Base-by-base conservation (phyloP, 2,329 filamentous ascomycete species). In the Ceratocystis albifundus region DNA sequence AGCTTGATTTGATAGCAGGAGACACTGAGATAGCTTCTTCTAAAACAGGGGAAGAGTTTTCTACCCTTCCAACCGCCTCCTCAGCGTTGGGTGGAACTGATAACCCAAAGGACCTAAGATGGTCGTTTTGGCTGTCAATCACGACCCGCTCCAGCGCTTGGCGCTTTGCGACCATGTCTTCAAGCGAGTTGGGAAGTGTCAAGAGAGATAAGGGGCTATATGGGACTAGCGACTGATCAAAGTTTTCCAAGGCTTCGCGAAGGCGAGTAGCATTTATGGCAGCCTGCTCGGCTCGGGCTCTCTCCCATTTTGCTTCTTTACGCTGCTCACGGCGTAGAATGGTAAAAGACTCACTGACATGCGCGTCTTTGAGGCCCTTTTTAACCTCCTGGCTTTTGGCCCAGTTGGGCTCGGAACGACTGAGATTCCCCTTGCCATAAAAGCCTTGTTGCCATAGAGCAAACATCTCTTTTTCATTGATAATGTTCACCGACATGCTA, bases 371-470 rank as follows among this genome's bases (percentile, higher is more conserved):
- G 17, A 86, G 75, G 10, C 88, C 88, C 68, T 81, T 81, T 63
- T 87, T 83, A 32, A 87, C 85, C 74, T 89, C 88, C 75, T 96
- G 90, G 69, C 88, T 82, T 70, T 89, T 88, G 63, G 96, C 76
- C 94, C 94, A 99, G 71, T 86, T 94, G 2, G 93, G 93, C 74
- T 99, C 93, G 79, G 92, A 96, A 71, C 95, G 85, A 77, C 92
- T 96, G 67, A 97, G 79, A 71, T 80, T 93, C 57, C 94, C 94
- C 75, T 96, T 96, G 61, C 95, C 95, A 75, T 93, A 99, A 76
- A 99, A 99, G 4, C 94, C 94, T 77, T 95, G 90, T 75, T 96
- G 89, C 94, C 95, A 99, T 28, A 99, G 76, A 0, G 87, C 90
- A 65, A 88, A 82, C 69, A 95, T 87, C 2, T 90, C 87, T 66